Percentiles rank a stretch among this genome's conserved stretches.
phyloP scores from a whole-genome alignment of 176 grass and related monocot species.

The Bothriochloa decipiens region DNA sequence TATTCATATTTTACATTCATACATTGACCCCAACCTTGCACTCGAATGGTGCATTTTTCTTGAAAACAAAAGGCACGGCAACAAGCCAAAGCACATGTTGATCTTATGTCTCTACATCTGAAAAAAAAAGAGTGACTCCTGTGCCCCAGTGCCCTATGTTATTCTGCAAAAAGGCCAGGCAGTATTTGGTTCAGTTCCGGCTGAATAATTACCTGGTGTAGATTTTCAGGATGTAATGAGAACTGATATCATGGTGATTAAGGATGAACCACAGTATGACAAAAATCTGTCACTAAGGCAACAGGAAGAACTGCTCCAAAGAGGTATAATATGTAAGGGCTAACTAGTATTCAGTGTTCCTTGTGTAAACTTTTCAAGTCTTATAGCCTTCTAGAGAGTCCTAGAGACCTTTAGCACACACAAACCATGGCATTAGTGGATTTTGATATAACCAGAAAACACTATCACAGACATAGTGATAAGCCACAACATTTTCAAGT shows the following conservation, averaged over 20 bases:
- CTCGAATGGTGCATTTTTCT: neutral
- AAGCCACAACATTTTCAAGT: neutral
- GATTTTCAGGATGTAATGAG: neutral
- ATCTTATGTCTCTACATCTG: conserved; percentile 24
- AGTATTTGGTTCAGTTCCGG: conserved; percentile 18
- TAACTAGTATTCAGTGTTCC: neutral
- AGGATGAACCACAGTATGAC: neutral
- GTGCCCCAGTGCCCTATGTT: conserved; percentile 6
- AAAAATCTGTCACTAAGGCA: neutral
- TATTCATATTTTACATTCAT: neutral
- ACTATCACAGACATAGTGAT: neutral
- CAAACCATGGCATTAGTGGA: neutral
- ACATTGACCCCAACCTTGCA: conserved; percentile 21
- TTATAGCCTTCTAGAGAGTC: neutral
- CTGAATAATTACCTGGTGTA: conserved; percentile 5
- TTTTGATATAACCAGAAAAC: neutral
- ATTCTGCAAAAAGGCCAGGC: conserved; percentile 38
- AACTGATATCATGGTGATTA: neutral
- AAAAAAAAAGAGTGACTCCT: neutral
- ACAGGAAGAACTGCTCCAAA: conserved; percentile 16
- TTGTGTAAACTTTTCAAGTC: neutral
- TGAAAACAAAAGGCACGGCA: neutral
- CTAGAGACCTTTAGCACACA: neutral
- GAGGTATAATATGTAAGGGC: neutral
- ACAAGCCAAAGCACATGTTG: neutral